Base-by-base conservation (phyloP, 305 asterid genomes). In the Lippia alba region DNA sequence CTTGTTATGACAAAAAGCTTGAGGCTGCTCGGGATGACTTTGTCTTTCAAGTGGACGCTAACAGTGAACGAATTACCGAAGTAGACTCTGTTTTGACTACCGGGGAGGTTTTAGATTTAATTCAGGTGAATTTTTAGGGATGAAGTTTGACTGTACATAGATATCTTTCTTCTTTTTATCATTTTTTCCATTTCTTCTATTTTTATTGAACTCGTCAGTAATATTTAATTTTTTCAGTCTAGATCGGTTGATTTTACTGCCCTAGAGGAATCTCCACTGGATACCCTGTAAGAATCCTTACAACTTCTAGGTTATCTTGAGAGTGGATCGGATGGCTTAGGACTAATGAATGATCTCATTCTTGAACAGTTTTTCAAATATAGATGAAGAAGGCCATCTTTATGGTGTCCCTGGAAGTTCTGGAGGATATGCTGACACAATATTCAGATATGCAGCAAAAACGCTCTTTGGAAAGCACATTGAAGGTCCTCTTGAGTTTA, bases 11-110 rank as follows among this genome's bases (percentile, higher is more conserved):
- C 83, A 94, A 91, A 82, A 94, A 94, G 79, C 98, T 94, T 24
- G 98, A 94, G 83, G 98, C 98, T 77, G 80, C 92, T 74, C 90
- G 99, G 56, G 98, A 95, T 65, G 99, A 94, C 76, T 94, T 94
- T 74, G 84, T 75, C 46, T 90, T 90, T 77, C 87, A 89, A 70
- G 83, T 76, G 45, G 91, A 83, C 71, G 73, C 91, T 50, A 86
- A 79, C 33, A 72, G 91, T 78, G 88, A 83, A 76, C 68, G 67
- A 48, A 76, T 91, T 66, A 46, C 96, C 17, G 99, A 92, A 83
- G 99, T 94, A 11, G 99, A 94, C 78, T 91, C 98, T 1, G 97
- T 94, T 32, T 74, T 94, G 87, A 91, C 98, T 15, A 92, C 97
- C 12, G 97, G 97, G 67, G 97, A 91, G 85, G 83, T 94, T 72